phyloP scores from a whole-genome alignment of 108 stramenopile species.

The Cyclotella atomus region DNA sequence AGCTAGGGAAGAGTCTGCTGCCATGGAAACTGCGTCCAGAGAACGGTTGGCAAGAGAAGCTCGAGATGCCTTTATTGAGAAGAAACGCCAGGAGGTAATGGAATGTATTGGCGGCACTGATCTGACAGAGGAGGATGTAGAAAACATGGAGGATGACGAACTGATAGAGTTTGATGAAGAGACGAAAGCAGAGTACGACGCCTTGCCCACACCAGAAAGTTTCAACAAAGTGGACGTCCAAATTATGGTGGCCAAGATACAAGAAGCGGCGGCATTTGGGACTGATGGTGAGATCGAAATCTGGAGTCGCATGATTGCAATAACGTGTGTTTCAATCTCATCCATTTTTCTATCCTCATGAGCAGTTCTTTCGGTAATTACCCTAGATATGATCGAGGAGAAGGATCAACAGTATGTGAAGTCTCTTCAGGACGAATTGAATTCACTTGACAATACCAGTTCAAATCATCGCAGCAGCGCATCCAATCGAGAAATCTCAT shows the following conservation, averaged over 20 bases:
- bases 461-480: slow-evolving; percentile 31
- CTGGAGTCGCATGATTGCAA: too few species aligned
- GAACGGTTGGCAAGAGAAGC: slow-evolving; percentile 79
- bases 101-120: slow-evolving; percentile 72
- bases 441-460: slow-evolving; percentile 62
- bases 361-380: slow-evolving; percentile 69
- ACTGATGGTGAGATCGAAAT: too few species aligned
- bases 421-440: slow-evolving; percentile 66
- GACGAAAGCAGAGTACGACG: slow-evolving; percentile 82
- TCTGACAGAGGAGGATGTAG: slow-evolving; percentile 72
- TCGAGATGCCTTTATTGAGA: slow-evolving; percentile 71
- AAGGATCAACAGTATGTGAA: slow-evolving; percentile 61
- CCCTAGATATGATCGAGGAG: slow-evolving; percentile 71
- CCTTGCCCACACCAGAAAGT: slow-evolving; percentile 73
- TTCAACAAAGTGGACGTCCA: slow-evolving; percentile 83
- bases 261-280: slow-evolving; percentile 84
- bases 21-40: slow-evolving; percentile 73
- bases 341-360: too few species aligned
- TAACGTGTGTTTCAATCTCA: too few species aligned
- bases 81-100: slow-evolving; percentile 78
- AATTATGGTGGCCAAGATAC: slow-evolving; percentile 68
- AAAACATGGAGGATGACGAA: slow-evolving; percentile 83
- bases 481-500: slow-evolving; percentile 51
- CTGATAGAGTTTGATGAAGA: slow-evolving; percentile 89
- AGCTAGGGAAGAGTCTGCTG: slow-evolving; percentile 75